Base-by-base conservation (phyloP, 2,329 filamentous ascomycete genomes). In the Geoglossum cookeanum region DNA sequence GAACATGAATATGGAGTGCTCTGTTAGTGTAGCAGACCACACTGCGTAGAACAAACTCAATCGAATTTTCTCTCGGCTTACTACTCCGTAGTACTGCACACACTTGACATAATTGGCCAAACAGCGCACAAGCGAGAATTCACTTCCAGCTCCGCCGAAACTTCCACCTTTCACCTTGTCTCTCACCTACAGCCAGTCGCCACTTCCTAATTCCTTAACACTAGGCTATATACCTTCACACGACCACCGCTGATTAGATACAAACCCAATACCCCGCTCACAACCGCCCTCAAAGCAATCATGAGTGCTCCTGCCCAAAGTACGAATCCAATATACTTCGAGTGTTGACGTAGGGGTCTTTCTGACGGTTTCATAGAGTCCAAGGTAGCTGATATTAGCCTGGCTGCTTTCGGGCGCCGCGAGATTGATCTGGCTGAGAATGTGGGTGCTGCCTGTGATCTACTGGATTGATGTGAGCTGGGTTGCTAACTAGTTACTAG, bases 351-450 rank as follows among this genome's bases (percentile, higher is more conserved):
- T 39, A 51, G 11, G 53, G 44, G 42, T 42, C 47, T 48, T 57
- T 66, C 61, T 37, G 51, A 30, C 42, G 27, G 7, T 49, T 3
- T 33, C 13, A 44, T 48, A 49, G 54, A 22, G 35, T 39, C 6
- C 11, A 47, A 30, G 30, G 45, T 54, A 17, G 53, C 49, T 54
- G 30, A 52, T 27, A 53, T 59, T 60, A 75, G 73, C 72, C 84
- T 97, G 71, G 91, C 92, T 71, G 92, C 92, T 74, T 97, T 98
- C 71, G 92, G 92, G 75, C 90, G 92, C 77, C 90, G 91, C 75
- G 92, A 98, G 83, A 96, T 98, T 69, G 90, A 96, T 76, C 82
- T 97, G 70, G 90, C 92, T 68, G 91, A 97, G 74, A 79, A 77
- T 68, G 76, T 77, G 57, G 60, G 63, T 55, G 58, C 48, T 3